phyloP scores from a whole-genome alignment of 495 filamentous ascomycete genomes.

The Xylaria acuta region DNA sequence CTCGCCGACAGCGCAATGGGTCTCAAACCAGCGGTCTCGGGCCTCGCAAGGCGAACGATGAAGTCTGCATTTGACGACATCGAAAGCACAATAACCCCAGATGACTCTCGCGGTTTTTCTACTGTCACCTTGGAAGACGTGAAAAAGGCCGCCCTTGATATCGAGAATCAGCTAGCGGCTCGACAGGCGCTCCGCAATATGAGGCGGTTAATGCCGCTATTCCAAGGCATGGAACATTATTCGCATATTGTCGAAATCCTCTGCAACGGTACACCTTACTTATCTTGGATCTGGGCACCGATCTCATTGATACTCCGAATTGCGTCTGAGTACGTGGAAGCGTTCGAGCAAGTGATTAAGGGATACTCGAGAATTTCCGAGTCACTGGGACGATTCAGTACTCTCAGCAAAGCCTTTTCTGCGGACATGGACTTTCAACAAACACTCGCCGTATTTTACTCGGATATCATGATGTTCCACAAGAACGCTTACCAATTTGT shows the following conservation, averaged over 20 bases:
- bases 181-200: slow-evolving; percentile 43
- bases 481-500: background rate
- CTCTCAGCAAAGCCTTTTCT: background rate
- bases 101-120: too few relatives aligned
- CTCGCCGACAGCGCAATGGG: too few relatives aligned
- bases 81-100: too few relatives aligned
- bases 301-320: background rate
- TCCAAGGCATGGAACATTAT: slow-evolving; percentile 32
- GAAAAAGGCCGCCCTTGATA: too few relatives aligned
- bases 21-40: too few relatives aligned
- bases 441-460: background rate
- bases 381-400: background rate
- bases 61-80: too few relatives aligned
- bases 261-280: background rate
- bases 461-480: background rate
- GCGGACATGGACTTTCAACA: background rate
- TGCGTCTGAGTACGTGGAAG: background rate
- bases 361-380: background rate
- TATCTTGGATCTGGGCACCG: background rate
- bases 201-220: slow-evolving; percentile 57
- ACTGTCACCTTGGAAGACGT: too few relatives aligned
- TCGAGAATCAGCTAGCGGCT: too few relatives aligned
- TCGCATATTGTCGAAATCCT: background rate
- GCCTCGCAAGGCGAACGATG: too few relatives aligned
- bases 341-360: background rate